Evolutionary conservation across 805 yeast genomes (phyloP).

Genomic region (Metschnikowia kunwiensis): DNA sequence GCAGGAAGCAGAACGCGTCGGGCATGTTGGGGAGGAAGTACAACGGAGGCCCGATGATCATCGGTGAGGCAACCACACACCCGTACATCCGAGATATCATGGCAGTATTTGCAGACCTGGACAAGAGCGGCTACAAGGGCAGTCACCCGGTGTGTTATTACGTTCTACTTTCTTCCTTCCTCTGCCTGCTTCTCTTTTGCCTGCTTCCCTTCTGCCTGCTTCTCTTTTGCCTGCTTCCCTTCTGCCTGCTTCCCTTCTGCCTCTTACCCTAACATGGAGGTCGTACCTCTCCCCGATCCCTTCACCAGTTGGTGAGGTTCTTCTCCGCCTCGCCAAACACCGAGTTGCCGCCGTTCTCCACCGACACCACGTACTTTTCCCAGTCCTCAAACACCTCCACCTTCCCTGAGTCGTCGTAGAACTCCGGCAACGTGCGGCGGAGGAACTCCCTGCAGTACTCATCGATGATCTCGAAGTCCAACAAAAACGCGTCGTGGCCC

Average conservation of each 20-base stretch:
- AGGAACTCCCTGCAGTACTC: conserved; percentile 67
- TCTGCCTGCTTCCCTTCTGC: no score
- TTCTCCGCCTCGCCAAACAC: conserved; percentile 93
- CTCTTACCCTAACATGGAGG: no score
- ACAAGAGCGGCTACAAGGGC: no score
- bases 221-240: no score
- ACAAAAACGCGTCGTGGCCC: conserved; percentile 94
- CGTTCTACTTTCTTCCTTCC: no score
- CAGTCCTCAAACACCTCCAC: conserved; percentile 44
- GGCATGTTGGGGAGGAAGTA: background rate
- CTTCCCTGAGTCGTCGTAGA: conserved; percentile 44
- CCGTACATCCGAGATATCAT: conserved; percentile 1
- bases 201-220: no score
- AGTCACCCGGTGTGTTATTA: no score
- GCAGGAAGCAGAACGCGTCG: background rate
- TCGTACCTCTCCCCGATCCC: no score
- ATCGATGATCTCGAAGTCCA: conserved; percentile 84
- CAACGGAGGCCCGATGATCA: conserved; percentile 1
- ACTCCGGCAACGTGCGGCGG: conserved; percentile 51
- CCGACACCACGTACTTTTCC: conserved; percentile 35
- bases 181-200: no score
- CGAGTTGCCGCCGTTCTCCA: conserved; percentile 50
- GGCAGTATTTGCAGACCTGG: no score
- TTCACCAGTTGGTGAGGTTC: conserved; percentile 89
- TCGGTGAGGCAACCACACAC: background rate